phyloP scores from a whole-genome alignment of 2,329 filamentous ascomycete genomes.

The Ophioceras dolichostomum region DNA sequence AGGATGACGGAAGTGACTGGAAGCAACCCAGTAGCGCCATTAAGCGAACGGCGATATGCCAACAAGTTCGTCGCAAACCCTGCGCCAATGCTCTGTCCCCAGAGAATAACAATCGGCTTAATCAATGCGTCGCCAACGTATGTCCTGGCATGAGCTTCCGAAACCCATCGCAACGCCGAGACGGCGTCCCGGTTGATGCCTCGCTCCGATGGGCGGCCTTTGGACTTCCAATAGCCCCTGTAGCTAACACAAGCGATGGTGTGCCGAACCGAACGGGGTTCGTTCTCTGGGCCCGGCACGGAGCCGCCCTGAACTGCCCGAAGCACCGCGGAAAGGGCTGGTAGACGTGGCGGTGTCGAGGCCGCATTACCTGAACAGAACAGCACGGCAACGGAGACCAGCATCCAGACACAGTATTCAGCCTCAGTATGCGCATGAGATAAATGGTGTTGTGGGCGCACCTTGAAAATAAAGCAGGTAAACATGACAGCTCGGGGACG shows the following conservation, averaged over 20 bases:
- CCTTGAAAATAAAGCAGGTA: constrained; percentile 48
- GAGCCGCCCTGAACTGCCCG: constrained; percentile 26
- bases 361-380: constrained; percentile 40
- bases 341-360: constrained; percentile 43
- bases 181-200: constrained; percentile 59
- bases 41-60: no score
- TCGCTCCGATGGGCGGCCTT: constrained; percentile 55
- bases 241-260: constrained; percentile 47
- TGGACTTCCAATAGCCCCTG: constrained; percentile 68
- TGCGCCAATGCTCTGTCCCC: constrained; percentile 68
- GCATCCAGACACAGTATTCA: no score
- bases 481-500: constrained; percentile 18
- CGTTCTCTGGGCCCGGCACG: no score
- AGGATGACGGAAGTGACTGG: constrained; percentile 43
- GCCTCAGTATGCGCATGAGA: no score
- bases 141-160: constrained; percentile 22
- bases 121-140: constrained; percentile 8
- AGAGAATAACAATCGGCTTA: constrained; percentile 42
- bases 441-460: no score
- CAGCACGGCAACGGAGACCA: no score
- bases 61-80: constrained; percentile 56
- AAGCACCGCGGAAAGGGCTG: constrained; percentile 41
- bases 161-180: constrained; percentile 52
- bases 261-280: constrained; percentile 18
- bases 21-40: no score